These are phyloP conservation scores for Diaporthe citriasiana DNA, from an alignment of 2,329 filamentous ascomycete genomes.

Conservation along the genomic window DNA sequence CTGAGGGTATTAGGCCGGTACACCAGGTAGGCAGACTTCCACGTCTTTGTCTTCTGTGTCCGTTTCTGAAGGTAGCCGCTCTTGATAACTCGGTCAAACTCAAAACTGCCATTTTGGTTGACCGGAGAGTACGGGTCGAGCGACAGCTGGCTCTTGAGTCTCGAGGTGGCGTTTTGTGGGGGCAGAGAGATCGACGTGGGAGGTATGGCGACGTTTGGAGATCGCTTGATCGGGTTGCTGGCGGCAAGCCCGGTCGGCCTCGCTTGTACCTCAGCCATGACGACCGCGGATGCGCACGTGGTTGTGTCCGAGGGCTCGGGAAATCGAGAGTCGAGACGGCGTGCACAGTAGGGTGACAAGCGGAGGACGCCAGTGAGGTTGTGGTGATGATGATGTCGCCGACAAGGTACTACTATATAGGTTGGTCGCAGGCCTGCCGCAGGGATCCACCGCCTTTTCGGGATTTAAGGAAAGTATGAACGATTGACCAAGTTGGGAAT, in stretches of 20 bases:
- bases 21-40: constrained; percentile 92
- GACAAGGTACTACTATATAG: constrained; percentile 13
- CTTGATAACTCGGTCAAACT: constrained; percentile 94
- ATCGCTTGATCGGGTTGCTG: constrained; percentile 41
- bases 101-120: constrained; percentile 95
- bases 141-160: constrained; percentile 60
- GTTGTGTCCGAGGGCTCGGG: not conserved
- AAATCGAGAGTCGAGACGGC: not conserved
- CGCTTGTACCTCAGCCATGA: constrained; percentile 47
- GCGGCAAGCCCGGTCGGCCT: constrained; percentile 45
- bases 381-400: not conserved
- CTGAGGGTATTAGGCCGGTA: constrained; percentile 91
- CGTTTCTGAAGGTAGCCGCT: constrained; percentile 88
- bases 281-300: constrained; percentile 14
- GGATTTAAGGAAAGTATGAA: constrained; percentile 26
- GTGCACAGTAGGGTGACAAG: not conserved
- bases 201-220: constrained; percentile 41
- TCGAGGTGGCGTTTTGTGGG: constrained; percentile 48
- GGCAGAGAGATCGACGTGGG: constrained; percentile 48
- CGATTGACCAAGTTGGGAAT: constrained; percentile 35
- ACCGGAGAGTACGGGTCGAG: constrained; percentile 84
- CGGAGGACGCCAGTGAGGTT: not conserved
- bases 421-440: constrained; percentile 33
- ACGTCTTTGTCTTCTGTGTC: constrained; percentile 94
- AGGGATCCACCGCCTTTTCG: constrained; percentile 23